Evolutionary conservation across 1,139 yeast genomes (phyloP).

Genomic region (Candida neerlandica): DNA sequence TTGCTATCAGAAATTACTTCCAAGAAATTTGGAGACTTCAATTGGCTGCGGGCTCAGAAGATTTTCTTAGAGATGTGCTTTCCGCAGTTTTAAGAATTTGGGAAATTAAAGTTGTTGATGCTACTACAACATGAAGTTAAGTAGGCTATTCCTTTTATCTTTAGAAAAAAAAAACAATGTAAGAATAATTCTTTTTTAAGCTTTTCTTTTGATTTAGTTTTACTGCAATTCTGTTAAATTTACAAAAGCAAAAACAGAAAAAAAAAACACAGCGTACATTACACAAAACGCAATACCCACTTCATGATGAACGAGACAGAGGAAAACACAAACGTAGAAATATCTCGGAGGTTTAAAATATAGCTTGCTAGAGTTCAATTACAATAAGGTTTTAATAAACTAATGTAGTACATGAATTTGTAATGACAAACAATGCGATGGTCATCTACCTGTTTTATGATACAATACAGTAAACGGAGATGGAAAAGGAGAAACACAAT

Average conservation of each 20-base stretch:
- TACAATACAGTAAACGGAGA: too few relatives aligned
- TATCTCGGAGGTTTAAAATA: too few relatives aligned
- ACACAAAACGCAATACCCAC: too few relatives aligned
- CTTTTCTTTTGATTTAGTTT: not conserved
- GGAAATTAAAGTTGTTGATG: conserved; percentile 10
- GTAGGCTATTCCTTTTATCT: not conserved
- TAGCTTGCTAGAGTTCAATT: too few relatives aligned
- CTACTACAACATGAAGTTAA: not conserved
- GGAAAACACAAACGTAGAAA: not conserved
- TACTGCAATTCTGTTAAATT: not conserved
- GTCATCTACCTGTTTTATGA: too few relatives aligned
- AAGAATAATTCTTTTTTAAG: not conserved
- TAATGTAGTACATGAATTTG: too few relatives aligned
- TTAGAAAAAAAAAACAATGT: not conserved
- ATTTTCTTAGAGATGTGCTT: conserved; percentile 9
- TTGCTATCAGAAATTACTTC: conserved; percentile 7
- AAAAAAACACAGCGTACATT: not conserved
- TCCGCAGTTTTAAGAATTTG: conserved; percentile 10
- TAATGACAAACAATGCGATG: too few relatives aligned
- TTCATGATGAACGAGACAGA: too few relatives aligned
- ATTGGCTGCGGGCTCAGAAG: conserved; percentile 5
- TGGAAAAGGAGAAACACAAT: too few relatives aligned
- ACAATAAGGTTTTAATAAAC: too few relatives aligned
- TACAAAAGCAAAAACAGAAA: not conserved
- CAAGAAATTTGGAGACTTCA: conserved; percentile 10